Base-by-base conservation (phyloP, 331 rosid genomes). In the Malus hybrid region DNA sequence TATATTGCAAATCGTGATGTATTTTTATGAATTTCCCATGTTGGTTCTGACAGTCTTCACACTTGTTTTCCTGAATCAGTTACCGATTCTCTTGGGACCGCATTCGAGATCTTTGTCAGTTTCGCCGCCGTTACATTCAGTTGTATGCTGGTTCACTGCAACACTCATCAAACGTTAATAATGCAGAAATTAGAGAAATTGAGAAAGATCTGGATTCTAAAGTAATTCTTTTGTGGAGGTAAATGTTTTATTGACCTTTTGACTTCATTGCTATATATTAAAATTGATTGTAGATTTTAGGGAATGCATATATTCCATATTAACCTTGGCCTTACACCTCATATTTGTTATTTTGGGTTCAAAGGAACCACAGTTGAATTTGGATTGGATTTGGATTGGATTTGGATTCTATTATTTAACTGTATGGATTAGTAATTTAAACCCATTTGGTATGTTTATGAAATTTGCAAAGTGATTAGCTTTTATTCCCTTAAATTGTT, bases 141-240 rank as follows among this genome's bases (percentile, higher is more conserved):
- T 83, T 90, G 75, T 94, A 94, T 76, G 88, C 80, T 77, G 90
- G 84, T 86, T 86, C 85, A 72, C 84, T 94, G 83, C 95, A 94
- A 83, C 86, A 87, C 64, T 74, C 79, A 62, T 56, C 95, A 29
- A 66, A 78, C 63, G 83, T 50, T 72, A 72, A 85, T 76, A 67
- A 29, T 29, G 66, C 79, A 31, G 93, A 94, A 81, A 84, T 94
- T 46, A 83, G 97, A 88, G 92, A 92, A 87, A 92, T 92, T 60
- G 99, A 94, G 86, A 88, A 80, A 77, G 97, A 94, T 85, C 92
- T 94, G 65, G 96, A 92, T 85, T 86, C 96, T 7, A 92, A 90
- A 88, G 99, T 94, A 65, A 89, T 94, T 80, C 96, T 94, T 84
- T 83, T 94, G 68, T 94, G 99, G 99, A 94, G 99, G 99, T 94